Evolutionary conservation across 768 basidiomycete genomes (phyloP).

Genomic region (Leccinum variicolor): DNA sequence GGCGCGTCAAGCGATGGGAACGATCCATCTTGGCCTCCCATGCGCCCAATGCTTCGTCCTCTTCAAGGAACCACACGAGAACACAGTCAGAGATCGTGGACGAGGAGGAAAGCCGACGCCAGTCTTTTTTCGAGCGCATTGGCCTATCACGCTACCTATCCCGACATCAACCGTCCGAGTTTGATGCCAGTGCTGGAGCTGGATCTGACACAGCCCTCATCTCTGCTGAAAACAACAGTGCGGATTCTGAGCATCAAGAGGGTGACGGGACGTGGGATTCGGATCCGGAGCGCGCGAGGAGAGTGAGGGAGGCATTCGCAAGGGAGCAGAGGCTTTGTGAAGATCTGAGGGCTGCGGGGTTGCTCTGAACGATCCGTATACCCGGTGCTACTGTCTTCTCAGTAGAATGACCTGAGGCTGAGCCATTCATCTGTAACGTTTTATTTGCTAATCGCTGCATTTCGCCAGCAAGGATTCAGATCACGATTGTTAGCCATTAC

Average conservation of each 20-base stretch:
- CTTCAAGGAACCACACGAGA: constrained; percentile 31
- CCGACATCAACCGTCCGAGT: constrained; percentile 12
- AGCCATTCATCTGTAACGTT: constrained; percentile 8
- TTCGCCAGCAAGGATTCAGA: neutral
- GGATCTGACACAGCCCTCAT: constrained; percentile 9
- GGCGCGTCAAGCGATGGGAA: constrained; percentile 90
- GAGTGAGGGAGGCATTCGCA: constrained; percentile 43
- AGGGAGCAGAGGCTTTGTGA: constrained; percentile 56
- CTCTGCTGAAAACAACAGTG: constrained; percentile 25
- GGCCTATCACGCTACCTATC: constrained; percentile 16
- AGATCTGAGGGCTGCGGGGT: constrained; percentile 61
- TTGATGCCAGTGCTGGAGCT: constrained; percentile 1
- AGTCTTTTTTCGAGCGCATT: constrained; percentile 30
- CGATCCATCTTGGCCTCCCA: constrained; percentile 62
- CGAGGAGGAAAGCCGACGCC: constrained; percentile 24
- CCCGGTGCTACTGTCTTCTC: constrained; percentile 1
- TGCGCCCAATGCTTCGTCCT: constrained; percentile 28
- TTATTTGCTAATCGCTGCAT: constrained; percentile 22
- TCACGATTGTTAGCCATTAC: constrained; percentile 4
- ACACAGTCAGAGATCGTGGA: constrained; percentile 26
- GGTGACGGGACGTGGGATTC: constrained; percentile 35
- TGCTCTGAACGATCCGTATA: constrained; percentile 40
- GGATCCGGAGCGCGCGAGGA: constrained; percentile 42
- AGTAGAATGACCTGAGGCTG: neutral
- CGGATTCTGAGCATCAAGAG: constrained; percentile 24